Percentiles rank a stretch among this genome's conserved stretches.
phyloP scores from a whole-genome alignment of 1,139 yeast species.

The Starmera stellimalicola region DNA sequence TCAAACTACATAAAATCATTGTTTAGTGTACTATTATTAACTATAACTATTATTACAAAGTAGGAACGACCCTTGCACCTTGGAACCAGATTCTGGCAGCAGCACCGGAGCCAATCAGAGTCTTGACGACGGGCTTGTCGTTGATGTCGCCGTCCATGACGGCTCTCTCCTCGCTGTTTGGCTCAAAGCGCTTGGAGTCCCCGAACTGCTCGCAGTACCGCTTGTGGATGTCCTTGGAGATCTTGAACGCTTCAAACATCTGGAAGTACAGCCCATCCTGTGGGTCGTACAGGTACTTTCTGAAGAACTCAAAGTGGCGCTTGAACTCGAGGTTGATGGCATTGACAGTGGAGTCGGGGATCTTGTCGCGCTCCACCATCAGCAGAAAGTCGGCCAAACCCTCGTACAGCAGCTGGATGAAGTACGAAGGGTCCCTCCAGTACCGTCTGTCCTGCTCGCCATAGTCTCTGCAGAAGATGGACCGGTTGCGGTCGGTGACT shows the following conservation, averaged over 20 bases:
- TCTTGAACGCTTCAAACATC: constrained; percentile 49
- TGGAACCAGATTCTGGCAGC: constrained; percentile 66
- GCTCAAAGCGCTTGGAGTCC: constrained; percentile 41
- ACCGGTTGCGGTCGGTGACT: constrained; percentile 44
- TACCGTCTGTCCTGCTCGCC: constrained; percentile 40
- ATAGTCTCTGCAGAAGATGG: constrained; percentile 60
- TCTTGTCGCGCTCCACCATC: constrained; percentile 34
- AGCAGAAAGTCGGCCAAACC: constrained; percentile 61
- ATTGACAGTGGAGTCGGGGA: constrained; percentile 23
- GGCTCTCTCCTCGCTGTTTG: constrained; percentile 40
- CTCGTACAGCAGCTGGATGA: constrained; percentile 55
- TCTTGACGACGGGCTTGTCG: constrained; percentile 36
- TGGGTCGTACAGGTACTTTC: constrained; percentile 50
- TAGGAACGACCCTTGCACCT: constrained; percentile 48
- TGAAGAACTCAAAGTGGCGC: constrained; percentile 44
- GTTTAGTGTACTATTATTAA: constrained; percentile 23
- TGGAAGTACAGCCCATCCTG: constrained; percentile 54
- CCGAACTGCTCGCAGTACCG: constrained; percentile 48
- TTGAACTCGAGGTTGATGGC: constrained; percentile 33
- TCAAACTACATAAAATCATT: constrained; percentile 58
- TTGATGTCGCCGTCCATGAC: constrained; percentile 31
- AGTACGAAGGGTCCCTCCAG: constrained; percentile 59
- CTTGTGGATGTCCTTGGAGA: constrained; percentile 42
- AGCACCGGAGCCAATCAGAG: constrained; percentile 55
- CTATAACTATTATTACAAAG: not conserved